phyloP scores from a whole-genome alignment of 129 eudicot genomes.

The Cynara cardunculus region DNA sequence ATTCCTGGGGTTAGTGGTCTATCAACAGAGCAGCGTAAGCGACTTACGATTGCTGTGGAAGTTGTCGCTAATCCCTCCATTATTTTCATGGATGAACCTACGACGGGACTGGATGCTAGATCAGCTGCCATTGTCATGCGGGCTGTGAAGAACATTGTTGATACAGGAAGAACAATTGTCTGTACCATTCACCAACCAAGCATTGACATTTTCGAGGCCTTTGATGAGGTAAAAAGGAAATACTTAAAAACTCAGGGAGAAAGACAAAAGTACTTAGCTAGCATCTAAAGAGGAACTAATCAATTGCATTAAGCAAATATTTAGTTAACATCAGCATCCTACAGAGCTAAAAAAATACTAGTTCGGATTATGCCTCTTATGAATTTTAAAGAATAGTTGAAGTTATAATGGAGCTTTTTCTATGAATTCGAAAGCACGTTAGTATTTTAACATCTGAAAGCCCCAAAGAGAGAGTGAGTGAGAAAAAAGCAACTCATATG shows the following conservation, averaged over 20 bases:
- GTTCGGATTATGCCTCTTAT: neutral
- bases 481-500: neutral
- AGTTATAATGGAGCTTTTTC: neutral
- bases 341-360: neutral
- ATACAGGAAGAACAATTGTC: constrained; percentile 67
- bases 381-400: neutral
- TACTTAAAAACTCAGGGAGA: neutral
- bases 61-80: constrained; percentile 70
- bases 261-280: neutral
- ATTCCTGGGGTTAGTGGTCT: constrained; percentile 57
- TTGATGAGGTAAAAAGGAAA: constrained; percentile 51
- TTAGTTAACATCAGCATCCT: neutral
- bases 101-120: constrained; percentile 68
- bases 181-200: constrained; percentile 80
- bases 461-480: neutral
- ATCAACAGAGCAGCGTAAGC: constrained; percentile 68
- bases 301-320: neutral
- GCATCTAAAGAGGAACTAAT: neutral
- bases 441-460: neutral
- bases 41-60: constrained; percentile 70
- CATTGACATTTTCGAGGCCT: constrained; percentile 67
- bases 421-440: neutral
- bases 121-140: constrained; percentile 79
- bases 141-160: constrained; percentile 55
- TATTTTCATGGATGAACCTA: constrained; percentile 73